Conservation (phyloP, 139 green algal genomes). For the Ettlia oleoabundans region DNA sequence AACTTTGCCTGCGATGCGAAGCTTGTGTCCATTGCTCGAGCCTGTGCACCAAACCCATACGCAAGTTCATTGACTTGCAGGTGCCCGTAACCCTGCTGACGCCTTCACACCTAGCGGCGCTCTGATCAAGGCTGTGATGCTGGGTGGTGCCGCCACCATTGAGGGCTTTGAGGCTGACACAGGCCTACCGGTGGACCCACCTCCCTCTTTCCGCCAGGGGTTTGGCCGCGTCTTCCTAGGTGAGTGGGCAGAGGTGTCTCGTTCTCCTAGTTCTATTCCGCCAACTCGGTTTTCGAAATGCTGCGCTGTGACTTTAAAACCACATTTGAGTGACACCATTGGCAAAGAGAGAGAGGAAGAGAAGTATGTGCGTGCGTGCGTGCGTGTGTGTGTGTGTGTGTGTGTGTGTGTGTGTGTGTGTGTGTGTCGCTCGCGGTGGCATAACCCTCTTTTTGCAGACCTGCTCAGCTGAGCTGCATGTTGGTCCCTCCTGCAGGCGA, state of each 20-base stretch:
- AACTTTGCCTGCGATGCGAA: neutral
- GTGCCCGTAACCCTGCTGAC: conserved; percentile 21
- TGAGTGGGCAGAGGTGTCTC: conserved; percentile 22
- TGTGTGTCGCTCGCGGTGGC: too few relatives aligned
- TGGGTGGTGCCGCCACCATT: conserved; percentile 59
- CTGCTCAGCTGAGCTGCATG: too few relatives aligned
- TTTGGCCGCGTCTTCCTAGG: conserved; percentile 76
- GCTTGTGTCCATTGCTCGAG: neutral
- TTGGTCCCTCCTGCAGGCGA: conserved; percentile 1
- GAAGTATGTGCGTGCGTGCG: too few relatives aligned
- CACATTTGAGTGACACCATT: too few relatives aligned
- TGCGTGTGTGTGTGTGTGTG: too few relatives aligned
- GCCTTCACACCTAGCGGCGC: conserved; percentile 74
- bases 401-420: too few relatives aligned
- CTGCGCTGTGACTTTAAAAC: too few relatives aligned
- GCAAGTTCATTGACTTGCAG: neutral
- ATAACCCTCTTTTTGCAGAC: too few relatives aligned
- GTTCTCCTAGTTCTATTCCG: too few relatives aligned
- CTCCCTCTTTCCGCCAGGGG: conserved; percentile 75
- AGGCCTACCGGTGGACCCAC: conserved; percentile 71
- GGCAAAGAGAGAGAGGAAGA: too few relatives aligned
- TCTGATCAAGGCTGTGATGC: conserved; percentile 86
- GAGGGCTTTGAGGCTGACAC: conserved; percentile 52
- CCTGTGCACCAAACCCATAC: neutral
- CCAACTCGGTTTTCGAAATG: too few relatives aligned